phyloP scores from a whole-genome alignment of 1,284 basidiomycete species.

The Austroboletus novae-zelandiae region DNA sequence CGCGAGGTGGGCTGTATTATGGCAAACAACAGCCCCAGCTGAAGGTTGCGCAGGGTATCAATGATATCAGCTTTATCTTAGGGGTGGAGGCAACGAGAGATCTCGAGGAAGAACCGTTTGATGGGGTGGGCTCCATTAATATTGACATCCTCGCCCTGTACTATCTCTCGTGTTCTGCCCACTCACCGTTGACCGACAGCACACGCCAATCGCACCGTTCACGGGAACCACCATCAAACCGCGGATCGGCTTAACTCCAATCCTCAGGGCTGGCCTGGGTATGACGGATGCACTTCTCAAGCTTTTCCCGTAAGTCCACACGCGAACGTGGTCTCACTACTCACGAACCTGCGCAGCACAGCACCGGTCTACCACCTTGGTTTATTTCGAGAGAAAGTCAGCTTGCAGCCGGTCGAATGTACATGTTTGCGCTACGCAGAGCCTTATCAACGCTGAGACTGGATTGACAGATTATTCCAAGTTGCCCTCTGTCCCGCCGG shows the following conservation, averaged over 20 bases:
- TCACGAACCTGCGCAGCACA: constrained; percentile 36
- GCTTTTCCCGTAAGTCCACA: constrained; percentile 67
- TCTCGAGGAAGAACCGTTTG: constrained; percentile 57
- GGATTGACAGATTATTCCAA: constrained; percentile 80
- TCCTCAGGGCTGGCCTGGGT: constrained; percentile 91
- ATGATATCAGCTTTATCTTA: constrained; percentile 68
- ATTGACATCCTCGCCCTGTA: background rate
- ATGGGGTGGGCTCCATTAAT: constrained; percentile 51
- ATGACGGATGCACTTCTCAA: constrained; percentile 86
- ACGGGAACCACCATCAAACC: constrained; percentile 66
- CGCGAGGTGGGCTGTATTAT: constrained; percentile 55
- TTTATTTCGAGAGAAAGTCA: constrained; percentile 86
- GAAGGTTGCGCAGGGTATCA: constrained; percentile 48
- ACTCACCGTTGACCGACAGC: constrained; percentile 34
- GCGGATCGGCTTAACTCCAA: constrained; percentile 83
- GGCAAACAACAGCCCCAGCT: background rate
- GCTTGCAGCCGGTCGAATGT: constrained; percentile 93
- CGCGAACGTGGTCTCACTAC: constrained; percentile 2
- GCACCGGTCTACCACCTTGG: constrained; percentile 92
- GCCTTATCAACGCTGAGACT: constrained; percentile 2
- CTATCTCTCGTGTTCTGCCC: background rate
- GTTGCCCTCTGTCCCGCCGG: constrained; percentile 73
- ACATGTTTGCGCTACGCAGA: constrained; percentile 23
- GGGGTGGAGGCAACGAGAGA: constrained; percentile 74
- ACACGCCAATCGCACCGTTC: constrained; percentile 68